Base-by-base conservation (phyloP, 1,284 basidiomycete genomes). In the Psilocybe mexicana region DNA sequence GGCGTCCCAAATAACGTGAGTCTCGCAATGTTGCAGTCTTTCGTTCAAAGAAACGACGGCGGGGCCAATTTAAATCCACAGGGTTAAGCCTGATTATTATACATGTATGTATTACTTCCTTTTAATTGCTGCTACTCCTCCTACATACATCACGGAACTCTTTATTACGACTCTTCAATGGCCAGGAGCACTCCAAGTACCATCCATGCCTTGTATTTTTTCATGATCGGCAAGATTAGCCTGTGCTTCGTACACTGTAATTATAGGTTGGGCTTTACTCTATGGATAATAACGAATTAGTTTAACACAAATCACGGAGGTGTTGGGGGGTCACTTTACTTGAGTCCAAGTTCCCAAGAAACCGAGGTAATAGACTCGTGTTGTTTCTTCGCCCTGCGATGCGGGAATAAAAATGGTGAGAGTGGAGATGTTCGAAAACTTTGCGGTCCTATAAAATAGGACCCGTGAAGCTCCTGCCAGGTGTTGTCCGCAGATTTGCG, bases 291-390 rank as follows among this genome's bases (percentile, higher is more conserved):
- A 58, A 59, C 53, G 43, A 59, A 42, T 40, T 14, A 23, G 25
- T 4, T 35, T 26, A 7, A 33, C 24, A 40, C 23, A 7, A 18
- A 38, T 23, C 26, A 11, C 42, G 52, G 48, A 10, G n/a, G 35
- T 26, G 10, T 50, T 18, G 46, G 11, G 43, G 6, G 14, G 35
- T 30, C 40, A 35, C 18, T 18, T 18, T 58, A 90, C 91, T 78
- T 90, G 84, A 55, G 81, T 83, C 85, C 89, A 93, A 52, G 83
- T 79, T 2, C 92, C 92, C n/a, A 91, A 73, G 68, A 93, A 88
- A 7, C 91, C 90, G 33, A 93, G 66, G 63, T 91, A 93, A 67
- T 89, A 92, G 7, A 93, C 75, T 18, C 82, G 77, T 1, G 80
- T 83, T 0, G 79, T 82, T n/a, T 90, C 84, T 2, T 85, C 87